Base-by-base conservation (phyloP, 352 stramenopile genomes). In the Discostella stelligera region DNA sequence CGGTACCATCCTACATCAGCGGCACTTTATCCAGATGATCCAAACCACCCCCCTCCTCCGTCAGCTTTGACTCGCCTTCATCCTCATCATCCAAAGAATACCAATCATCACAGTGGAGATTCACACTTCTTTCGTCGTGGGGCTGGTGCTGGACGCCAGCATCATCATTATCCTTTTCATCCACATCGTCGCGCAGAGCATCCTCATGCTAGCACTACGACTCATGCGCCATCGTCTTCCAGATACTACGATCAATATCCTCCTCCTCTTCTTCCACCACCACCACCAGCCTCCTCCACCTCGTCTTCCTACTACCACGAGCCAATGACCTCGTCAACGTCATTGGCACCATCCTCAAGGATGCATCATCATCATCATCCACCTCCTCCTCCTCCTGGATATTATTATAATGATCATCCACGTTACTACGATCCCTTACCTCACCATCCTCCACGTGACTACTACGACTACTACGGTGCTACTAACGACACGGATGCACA, bases 151-250 rank as follows among this genome's bases (percentile, higher is more conserved):
- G 37, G 37, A 16, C 50, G 18, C 0, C 49, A 56, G 9, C 49
- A 56, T 23, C 50, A 58, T 58, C 18, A n/a, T 27, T 18, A 58
- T 58, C 50, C 18, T 58, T 18, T 11, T 27, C 50, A 58, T 58
- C 50, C 32, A 37, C 18, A 27, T 16, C 50, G 50, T 58, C 50
- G 50, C 11, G 50, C 11, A 58, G 27, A 14, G 21, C 9, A 32
- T 27, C 9, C 11, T 13, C 52, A 3, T 32, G 4, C 21, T 13
- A 16, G 20, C 37, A 44, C 52, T 14, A 18, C 4, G n/a, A n/a
- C n/a, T n/a, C n/a, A n/a, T 10, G 18, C 21, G n/a, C 21, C 18
- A n/a, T 18, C 52, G 13, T 16, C n/a, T 3, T 30, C 50, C 1
- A 11, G 50, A n/a, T 32, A 27, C 52, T 60, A n/a, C 11, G 21